phyloP scores from a whole-genome alignment of 495 filamentous ascomycete genomes.

The Aspergillus sparsus region DNA sequence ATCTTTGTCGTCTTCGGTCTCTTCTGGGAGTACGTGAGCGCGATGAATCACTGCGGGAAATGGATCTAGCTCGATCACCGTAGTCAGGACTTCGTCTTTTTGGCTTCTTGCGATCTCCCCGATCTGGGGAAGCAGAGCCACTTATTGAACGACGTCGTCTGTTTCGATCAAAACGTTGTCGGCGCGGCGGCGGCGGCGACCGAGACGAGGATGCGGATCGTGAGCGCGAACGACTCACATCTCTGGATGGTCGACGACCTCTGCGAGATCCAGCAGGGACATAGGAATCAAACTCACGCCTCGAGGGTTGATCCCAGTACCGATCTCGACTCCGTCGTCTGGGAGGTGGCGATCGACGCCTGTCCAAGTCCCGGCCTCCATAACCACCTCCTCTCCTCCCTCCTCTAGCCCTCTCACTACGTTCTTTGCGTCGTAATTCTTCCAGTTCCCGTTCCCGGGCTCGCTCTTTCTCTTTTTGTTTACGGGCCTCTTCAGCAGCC shows the following conservation, averaged over 20 bases:
- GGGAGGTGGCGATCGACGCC: slow-evolving; percentile 58
- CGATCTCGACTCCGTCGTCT: slow-evolving; percentile 55
- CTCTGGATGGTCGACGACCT: slow-evolving; percentile 40
- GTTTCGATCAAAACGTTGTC: slow-evolving; percentile 31
- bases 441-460: slow-evolving; percentile 61
- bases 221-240: slow-evolving; percentile 38
- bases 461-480: slow-evolving; percentile 66
- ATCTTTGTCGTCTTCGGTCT: slow-evolving; percentile 46
- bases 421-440: slow-evolving; percentile 69
- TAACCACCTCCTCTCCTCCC: slow-evolving; percentile 54
- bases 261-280: slow-evolving; percentile 47
- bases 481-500: slow-evolving; percentile 71
- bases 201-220: slow-evolving; percentile 41
- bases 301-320: slow-evolving; percentile 52
- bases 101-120: slow-evolving; percentile 37
- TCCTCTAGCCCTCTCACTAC: slow-evolving; percentile 64
- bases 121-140: slow-evolving; percentile 42
- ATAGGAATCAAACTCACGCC: slow-evolving; percentile 60
- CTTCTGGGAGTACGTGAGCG: slow-evolving; percentile 66
- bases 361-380: slow-evolving; percentile 48
- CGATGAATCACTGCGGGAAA: slow-evolving; percentile 50
- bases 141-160: slow-evolving; percentile 40
- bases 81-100: slow-evolving; percentile 46
- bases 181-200: slow-evolving; percentile 42
- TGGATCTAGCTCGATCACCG: slow-evolving; percentile 56